Base-by-base conservation (phyloP, 768 basidiomycete genomes). In the Collybiopsis luxurians region DNA sequence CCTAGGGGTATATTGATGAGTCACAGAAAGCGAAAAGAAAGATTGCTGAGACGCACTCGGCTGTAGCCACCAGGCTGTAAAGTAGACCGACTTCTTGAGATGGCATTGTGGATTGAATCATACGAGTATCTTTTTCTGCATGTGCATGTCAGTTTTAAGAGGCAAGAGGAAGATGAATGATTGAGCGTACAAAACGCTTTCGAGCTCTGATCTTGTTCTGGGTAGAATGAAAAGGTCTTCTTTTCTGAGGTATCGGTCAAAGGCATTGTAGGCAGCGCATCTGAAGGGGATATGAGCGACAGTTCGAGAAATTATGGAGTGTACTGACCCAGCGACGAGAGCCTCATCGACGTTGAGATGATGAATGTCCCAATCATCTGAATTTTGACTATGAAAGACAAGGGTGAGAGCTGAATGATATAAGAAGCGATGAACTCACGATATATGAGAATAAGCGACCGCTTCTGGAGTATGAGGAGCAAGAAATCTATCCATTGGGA, bases 61-160 rank as follows among this genome's bases (percentile, higher is more conserved):
- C 75, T 75, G 60, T 79, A 81, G 15, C 79, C 78, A 27, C 78
- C 83, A 1, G 80, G 76, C 59, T 84, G 79, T 15, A 90, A 73
- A 17, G 82, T 73, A 19, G 83, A 81, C 44, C 85, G 85, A 63
- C 87, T 85, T 57, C 79, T 79, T 17, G 90, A 76, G 65, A 92
- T 89, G 9, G 83, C 81, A 65, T 92, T 92, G 69, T 92, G 91
- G 54, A 92, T 89, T 11, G 85, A 82, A 60, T 92, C 90, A 63
- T 89, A 84, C 0, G 87, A 81, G 64, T 92, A 92, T 65, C 89
- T 78, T 55, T 84, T 79, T 57, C 90, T 92, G 66, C 19, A 46
- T n/a, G 30, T 56, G 53, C 51, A 17, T 12, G 15, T n/a, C 6
- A 30, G 26, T 3, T 23, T 56, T 27, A 50, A 11, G 4, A 49